A percentile compares a stretch with the other conserved stretches of the same genome.
Conservation (phyloP, 257 asterid genomes). For the Nicotiana tabacum region DNA sequence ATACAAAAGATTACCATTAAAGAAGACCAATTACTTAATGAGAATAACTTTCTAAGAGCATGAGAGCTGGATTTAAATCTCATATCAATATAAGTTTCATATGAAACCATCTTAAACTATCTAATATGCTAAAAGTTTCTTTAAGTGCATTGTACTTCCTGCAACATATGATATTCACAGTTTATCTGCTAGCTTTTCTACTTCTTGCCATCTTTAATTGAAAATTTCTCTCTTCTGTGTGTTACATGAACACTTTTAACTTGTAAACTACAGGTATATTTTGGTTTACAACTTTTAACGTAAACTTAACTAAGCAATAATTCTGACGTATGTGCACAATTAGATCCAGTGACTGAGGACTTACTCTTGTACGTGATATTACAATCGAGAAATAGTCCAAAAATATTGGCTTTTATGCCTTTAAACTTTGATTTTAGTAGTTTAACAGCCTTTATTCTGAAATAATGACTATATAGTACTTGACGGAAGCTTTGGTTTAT, state of each 20-base stretch:
- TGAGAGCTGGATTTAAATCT: background rate
- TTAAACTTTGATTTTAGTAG: background rate
- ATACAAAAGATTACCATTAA: background rate
- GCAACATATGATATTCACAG: background rate
- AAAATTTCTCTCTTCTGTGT: background rate
- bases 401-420: background rate
- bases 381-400: background rate
- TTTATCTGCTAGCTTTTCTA: no score
- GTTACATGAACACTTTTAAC: background rate
- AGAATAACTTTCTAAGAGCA: background rate
- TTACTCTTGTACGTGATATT: background rate
- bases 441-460: background rate
- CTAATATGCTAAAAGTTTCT: background rate
- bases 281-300: background rate
- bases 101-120: background rate
- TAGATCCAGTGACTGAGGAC: no score
- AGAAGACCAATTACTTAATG: background rate
- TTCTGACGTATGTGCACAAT: no score
- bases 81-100: background rate
- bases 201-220: background rate
- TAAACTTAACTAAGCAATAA: background rate
- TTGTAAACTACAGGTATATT: background rate
- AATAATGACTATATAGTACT: background rate
- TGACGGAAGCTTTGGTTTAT: background rate
- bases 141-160: background rate